Evolutionary conservation across 495 filamentous ascomycete genomes (phyloP).

Genomic region (Apodospora peruviana): DNA sequence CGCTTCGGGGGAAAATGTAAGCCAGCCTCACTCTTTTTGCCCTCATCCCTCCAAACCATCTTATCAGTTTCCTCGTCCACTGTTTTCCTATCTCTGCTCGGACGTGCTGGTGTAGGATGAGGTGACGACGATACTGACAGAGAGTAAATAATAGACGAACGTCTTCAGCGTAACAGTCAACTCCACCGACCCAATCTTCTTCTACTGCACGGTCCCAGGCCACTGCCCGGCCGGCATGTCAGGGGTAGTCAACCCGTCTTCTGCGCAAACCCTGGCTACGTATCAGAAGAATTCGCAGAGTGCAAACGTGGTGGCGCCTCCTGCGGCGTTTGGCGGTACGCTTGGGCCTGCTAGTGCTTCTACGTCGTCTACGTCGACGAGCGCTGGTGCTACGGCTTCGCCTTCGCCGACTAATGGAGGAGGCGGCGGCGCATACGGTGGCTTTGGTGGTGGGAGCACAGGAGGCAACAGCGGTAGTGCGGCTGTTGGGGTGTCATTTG

Average conservation of each 20-base stretch:
- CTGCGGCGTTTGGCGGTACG: background rate
- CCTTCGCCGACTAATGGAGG: background rate
- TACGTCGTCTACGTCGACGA: background rate
- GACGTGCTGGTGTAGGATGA: background rate
- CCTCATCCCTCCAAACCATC: background rate
- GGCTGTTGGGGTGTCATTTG: background rate
- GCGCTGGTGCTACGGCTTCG: background rate
- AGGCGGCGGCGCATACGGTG: no score
- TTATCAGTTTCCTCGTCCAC: background rate
- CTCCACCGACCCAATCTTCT: slow-evolving; percentile 45
- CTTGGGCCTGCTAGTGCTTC: background rate
- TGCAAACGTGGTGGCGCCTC: background rate
- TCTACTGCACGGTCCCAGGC: slow-evolving; percentile 36
- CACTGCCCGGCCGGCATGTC: slow-evolving; percentile 42
- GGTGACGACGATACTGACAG: background rate
- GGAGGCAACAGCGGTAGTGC: background rate
- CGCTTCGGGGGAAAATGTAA: slow-evolving; percentile 13
- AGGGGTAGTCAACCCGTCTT: slow-evolving; percentile 24
- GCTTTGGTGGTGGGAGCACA: background rate
- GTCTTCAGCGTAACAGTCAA: slow-evolving; percentile 44
- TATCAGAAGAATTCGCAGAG: background rate
- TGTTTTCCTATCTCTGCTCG: background rate
- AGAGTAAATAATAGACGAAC: background rate
- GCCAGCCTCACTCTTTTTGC: background rate
- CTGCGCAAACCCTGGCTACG: background rate